phyloP scores from a whole-genome alignment of 1,284 basidiomycete species.

The Heterobasidion occidentale region DNA sequence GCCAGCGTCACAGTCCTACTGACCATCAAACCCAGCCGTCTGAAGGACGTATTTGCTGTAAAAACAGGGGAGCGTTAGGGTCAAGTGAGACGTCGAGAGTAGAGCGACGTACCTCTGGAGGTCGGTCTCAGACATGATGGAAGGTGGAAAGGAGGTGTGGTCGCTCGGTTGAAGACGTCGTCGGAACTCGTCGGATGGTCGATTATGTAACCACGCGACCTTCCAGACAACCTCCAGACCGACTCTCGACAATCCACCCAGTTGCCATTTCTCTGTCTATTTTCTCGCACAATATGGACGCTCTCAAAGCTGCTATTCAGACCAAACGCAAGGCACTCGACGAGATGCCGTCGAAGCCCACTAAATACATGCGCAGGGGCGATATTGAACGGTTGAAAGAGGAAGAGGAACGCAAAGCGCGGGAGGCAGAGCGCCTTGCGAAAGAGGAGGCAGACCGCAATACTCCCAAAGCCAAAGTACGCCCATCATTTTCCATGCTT shows the following conservation, averaged over 20 bases:
- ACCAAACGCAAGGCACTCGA: slow-evolving; percentile 74
- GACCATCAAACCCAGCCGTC: slow-evolving; percentile 83
- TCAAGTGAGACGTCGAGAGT: neutral
- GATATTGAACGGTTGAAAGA: slow-evolving; percentile 72
- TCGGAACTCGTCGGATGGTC: slow-evolving; percentile 5
- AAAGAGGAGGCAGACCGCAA: slow-evolving; percentile 22
- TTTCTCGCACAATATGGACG: slow-evolving; percentile 52
- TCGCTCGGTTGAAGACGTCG: slow-evolving; percentile 30
- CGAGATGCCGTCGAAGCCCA: slow-evolving; percentile 40
- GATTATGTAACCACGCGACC: slow-evolving; percentile 9
- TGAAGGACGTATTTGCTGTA: slow-evolving; percentile 76
- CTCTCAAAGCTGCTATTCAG: slow-evolving; percentile 83
- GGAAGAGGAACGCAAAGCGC: slow-evolving; percentile 49
- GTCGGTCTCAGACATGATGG: slow-evolving; percentile 55
- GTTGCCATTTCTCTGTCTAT: neutral
- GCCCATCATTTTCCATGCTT: neutral
- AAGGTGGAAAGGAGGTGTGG: slow-evolving; percentile 14
- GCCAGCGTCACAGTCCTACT: slow-evolving; percentile 22
- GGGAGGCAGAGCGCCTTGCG: slow-evolving; percentile 30
- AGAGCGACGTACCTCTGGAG: slow-evolving; percentile 41
- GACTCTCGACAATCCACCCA: neutral
- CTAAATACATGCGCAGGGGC: slow-evolving; percentile 83
- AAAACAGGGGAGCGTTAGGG: neutral
- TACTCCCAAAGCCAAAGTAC: neutral
- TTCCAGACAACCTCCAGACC: neutral